These are phyloP conservation scores for Oidiodendron maius DNA, from an alignment of 495 filamentous ascomycete species.

Conservation along the genomic window DNA sequence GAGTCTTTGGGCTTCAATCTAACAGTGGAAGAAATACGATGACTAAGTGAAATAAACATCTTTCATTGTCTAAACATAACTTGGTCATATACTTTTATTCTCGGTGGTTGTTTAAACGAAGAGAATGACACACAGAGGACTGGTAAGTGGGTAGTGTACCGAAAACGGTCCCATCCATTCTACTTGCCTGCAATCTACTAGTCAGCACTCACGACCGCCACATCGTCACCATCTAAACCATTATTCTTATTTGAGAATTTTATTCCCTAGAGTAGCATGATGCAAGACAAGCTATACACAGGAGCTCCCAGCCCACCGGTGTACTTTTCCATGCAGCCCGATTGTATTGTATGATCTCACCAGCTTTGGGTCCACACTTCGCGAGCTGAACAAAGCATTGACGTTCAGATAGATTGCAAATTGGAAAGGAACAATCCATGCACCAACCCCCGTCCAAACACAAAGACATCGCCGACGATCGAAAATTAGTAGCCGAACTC, in stretches of 20 bases:
- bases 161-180: too few relatives aligned
- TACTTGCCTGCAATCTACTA: too few relatives aligned
- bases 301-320: conserved; percentile 16
- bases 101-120: too few relatives aligned
- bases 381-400: conserved; percentile 21
- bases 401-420: conserved; percentile 9
- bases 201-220: too few relatives aligned
- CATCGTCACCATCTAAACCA: not conserved
- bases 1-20: too few relatives aligned
- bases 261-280: conserved; percentile 18
- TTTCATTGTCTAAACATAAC: too few relatives aligned
- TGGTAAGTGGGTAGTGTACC: too few relatives aligned
- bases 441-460: conserved; percentile 13
- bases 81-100: too few relatives aligned
- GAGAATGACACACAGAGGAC: too few relatives aligned
- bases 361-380: conserved; percentile 20
- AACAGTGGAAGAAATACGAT: too few relatives aligned
- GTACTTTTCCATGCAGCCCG: conserved; percentile 15
- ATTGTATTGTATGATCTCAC: conserved; percentile 11
- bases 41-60: too few relatives aligned
- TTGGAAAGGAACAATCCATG: conserved; percentile 14
- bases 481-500: conserved; percentile 47
- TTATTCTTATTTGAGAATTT: conserved; percentile 11
- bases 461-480: conserved; percentile 3
- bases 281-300: conserved; percentile 21